Evolutionary conservation across 257 asterid genomes (phyloP), one percentile per base, ranked within the genome.

Genomic region (Echites panduratus): DNA sequence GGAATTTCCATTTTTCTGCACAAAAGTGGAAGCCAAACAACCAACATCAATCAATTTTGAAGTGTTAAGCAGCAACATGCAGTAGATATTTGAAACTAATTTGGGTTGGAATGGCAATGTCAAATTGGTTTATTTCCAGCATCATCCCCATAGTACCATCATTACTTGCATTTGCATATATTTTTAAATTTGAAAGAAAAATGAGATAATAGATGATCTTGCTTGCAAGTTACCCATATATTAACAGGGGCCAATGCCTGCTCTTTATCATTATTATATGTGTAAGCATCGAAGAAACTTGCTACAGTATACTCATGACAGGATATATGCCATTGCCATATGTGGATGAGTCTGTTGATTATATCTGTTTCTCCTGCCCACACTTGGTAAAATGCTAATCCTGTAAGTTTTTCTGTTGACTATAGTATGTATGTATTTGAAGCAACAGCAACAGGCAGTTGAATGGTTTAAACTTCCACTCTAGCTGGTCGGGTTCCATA

Each of bases 1-100:
- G 87, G 87, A 27, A 84, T 84, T 66, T 84, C 84, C 87, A 81
- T 84, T 57, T 84, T 84, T 64, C 82, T 76, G 73, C 85, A 84
- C 69, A 84, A 74, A 0, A 78, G 82, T n/a, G 87, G 87, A 63
- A 84, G 87, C 87, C 87, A 81, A 45, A 84, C 87, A 49, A 84
- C 82, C 71, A 81, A 47, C 13, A 17, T 14, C 9, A 24, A 50
- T 45, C 11, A 24, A 44, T 68, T 66, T 41, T 45, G 19, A 0
- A 19, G 19, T 38, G 22, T 64, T 29, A 3, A 9, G 29, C 13
- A 5, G 14, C 14, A 17, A 65, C 2, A 3, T 9, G 7, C 22
- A 5, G 3, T 19, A 17, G 27, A 29, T 6, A 32, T 49, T 32
- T 0, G 22, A 48, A 27, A 6, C 12, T 12, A 1, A 40, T 47